Percentiles rank a stretch among this genome's conserved stretches.
Conservation (phyloP, 2,329 filamentous ascomycete genomes). For the Paecilomyces fulvus region DNA sequence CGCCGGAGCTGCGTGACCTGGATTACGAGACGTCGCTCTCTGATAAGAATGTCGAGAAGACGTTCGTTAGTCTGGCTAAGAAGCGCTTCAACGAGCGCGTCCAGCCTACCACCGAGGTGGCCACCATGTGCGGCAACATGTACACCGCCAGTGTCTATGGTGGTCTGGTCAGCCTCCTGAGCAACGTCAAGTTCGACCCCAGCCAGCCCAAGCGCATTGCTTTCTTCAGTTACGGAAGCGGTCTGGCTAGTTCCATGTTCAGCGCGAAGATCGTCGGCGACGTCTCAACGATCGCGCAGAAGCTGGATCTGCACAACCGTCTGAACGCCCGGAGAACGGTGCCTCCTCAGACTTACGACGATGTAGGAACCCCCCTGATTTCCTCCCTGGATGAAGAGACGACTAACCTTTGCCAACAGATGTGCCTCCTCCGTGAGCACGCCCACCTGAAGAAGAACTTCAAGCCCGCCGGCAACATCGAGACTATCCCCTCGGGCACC, state of each 20-base stretch:
- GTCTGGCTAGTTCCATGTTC: slow-evolving; percentile 66
- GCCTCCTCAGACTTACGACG: slow-evolving; percentile 63
- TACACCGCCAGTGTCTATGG: slow-evolving; percentile 54
- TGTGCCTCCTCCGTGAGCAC: slow-evolving; percentile 73
- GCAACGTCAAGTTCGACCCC: slow-evolving; percentile 52
- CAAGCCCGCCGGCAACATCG: slow-evolving; percentile 58
- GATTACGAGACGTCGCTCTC: slow-evolving; percentile 70
- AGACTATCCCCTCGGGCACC: slow-evolving; percentile 57
- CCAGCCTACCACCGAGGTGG: slow-evolving; percentile 62
- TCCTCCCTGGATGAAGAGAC: slow-evolving; percentile 1
- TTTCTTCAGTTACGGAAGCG: slow-evolving; percentile 73
- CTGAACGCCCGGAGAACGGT: slow-evolving; percentile 59
- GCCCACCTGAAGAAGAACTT: slow-evolving; percentile 76
- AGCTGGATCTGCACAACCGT: slow-evolving; percentile 60
- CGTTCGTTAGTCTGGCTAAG: slow-evolving; percentile 75
- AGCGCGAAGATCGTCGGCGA: slow-evolving; percentile 58
- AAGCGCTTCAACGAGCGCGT: slow-evolving; percentile 76
- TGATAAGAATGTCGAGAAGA: slow-evolving; percentile 79
- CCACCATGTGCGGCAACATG: slow-evolving; percentile 65
- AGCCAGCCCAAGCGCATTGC: slow-evolving; percentile 65
- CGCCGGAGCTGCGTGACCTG: slow-evolving; percentile 67
- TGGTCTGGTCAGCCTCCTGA: slow-evolving; percentile 52
- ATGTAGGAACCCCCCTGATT: slow-evolving; percentile 42
- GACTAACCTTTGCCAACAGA: slow-evolving; percentile 40
- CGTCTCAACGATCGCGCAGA: slow-evolving; percentile 58